Evolutionary conservation across 768 basidiomycete genomes (phyloP), one percentile per base, ranked within the genome.

Genomic region (Coprinellus micaceus): DNA sequence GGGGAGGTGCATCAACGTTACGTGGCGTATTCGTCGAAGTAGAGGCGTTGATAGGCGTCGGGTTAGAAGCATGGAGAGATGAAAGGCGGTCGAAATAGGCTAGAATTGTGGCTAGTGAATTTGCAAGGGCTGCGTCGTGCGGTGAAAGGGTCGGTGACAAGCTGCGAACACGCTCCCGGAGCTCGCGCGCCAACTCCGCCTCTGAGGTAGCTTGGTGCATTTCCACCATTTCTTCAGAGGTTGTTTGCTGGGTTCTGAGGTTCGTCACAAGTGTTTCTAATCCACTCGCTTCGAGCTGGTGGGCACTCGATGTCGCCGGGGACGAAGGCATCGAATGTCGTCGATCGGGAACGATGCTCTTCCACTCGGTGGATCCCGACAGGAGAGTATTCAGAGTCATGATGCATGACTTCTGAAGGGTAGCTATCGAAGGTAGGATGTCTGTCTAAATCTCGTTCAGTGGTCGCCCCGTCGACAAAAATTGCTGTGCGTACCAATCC

Each of bases 301-400:
- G 71, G 46, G 61, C 64, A 51, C 64, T 62, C 11, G 75, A 66
- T 15, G 68, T 60, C 43, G 72, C 65, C 7, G 77, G 66, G n/a
- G 69, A 64, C 3, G 80, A 68, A 19, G 83, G 81, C 76, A 84
- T 79, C 10, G 85, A 85, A 63, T 83, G 81, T 48, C 83, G 75
- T 33, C 83, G 79, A 65, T 82, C 77, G 57, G 84, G 81, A 24
- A 84, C 71, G 55, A 83, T 83, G 9, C 82, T 75, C 51, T 71
- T 75, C 83, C 80, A 83, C 56, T 71, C 63, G 19, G 37, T 25
- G 1, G 70, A 69, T 15, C 79, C 74, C 12, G 71, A 74, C 29
- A 91, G 80, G 21, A 91, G 75, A 67, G 82, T 85, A 62, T 84
- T 82, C 46, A 93, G 74, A 2, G 87, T 88, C 75, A 84, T 84